Evolutionary conservation across 495 filamentous ascomycete genomes (phyloP).

Genomic region (Penicillium silybi): DNA sequence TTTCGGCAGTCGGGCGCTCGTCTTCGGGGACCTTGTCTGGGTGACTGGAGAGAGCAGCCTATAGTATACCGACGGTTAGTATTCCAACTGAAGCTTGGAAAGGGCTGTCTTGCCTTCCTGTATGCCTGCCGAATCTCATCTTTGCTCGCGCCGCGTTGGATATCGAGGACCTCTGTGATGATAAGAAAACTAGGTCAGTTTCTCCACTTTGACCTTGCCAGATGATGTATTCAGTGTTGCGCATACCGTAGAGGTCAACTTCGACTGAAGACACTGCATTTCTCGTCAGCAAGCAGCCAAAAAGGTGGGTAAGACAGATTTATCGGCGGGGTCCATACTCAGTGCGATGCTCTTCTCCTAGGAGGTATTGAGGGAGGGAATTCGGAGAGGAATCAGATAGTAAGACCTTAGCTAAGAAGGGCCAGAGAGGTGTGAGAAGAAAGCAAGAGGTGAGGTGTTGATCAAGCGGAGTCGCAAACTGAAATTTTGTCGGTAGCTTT

Average conservation of each 20-base stretch:
- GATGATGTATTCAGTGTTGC: too few relatives aligned
- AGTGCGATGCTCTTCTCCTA: not conserved
- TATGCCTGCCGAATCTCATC: slow-evolving; percentile 96
- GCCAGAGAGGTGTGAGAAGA: not conserved
- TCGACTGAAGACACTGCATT: slow-evolving; percentile 34
- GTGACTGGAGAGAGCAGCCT: slow-evolving; percentile 86
- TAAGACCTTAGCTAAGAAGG: not conserved
- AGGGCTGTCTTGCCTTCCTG: slow-evolving; percentile 65
- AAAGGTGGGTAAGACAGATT: not conserved
- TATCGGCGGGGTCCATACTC: not conserved
- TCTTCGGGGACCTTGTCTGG: slow-evolving; percentile 94
- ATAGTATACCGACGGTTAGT: slow-evolving; percentile 12
- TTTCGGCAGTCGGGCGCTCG: slow-evolving; percentile 76
- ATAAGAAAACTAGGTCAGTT: slow-evolving; percentile 13
- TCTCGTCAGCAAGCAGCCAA: slow-evolving; percentile 13
- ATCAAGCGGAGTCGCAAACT: slow-evolving; percentile 11
- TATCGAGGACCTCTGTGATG: slow-evolving; percentile 65
- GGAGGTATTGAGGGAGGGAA: not conserved
- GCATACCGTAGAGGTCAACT: slow-evolving; percentile 47
- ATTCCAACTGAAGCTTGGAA: not conserved
- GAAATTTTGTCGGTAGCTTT: slow-evolving; percentile 27
- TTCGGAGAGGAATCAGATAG: not conserved
- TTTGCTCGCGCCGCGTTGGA: slow-evolving; percentile 65
- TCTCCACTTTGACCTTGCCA: not conserved
- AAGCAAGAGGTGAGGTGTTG: slow-evolving; percentile 8